phyloP scores from a whole-genome alignment of 169 alveolate genomes.

The Fabrea salina region DNA sequence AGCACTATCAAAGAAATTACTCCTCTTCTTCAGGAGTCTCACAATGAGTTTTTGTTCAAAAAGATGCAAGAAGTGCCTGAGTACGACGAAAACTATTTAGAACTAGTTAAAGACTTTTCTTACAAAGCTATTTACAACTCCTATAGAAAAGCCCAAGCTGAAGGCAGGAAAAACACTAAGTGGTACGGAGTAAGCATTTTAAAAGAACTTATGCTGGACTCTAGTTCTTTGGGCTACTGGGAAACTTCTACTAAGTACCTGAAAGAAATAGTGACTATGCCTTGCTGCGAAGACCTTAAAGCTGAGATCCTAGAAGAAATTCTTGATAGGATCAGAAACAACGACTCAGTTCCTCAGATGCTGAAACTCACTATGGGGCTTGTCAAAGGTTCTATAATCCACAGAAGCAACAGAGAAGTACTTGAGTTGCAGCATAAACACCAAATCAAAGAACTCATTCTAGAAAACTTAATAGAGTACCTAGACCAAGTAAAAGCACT shows the following conservation, averaged over 20 bases:
- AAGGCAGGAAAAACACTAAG: neutral
- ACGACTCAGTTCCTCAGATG: constrained; percentile 32
- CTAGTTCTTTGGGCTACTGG: constrained; percentile 11
- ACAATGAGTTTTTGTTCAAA: constrained; percentile 32
- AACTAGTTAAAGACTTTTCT: constrained; percentile 52
- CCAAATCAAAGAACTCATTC: constrained; percentile 28
- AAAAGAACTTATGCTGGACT: constrained; percentile 7
- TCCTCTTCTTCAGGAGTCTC: constrained; percentile 20
- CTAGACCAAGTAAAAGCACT: constrained; percentile 17
- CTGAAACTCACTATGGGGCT: neutral
- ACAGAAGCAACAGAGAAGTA: neutral
- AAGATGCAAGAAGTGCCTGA: constrained; percentile 38
- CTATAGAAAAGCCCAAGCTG: neutral
- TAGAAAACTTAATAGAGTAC: constrained; percentile 36
- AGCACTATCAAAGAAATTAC: constrained; percentile 41
- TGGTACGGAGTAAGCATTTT: constrained; percentile 10
- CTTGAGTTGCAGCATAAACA: neutral
- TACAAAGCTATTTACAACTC: constrained; percentile 27
- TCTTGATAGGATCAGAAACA: neutral
- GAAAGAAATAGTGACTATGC: neutral
- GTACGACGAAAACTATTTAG: constrained; percentile 50
- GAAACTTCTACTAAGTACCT: neutral
- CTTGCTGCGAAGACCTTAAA: neutral
- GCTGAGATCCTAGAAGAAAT: neutral
- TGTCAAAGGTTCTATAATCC: neutral